Percentiles rank a stretch among this genome's conserved stretches.
These are phyloP conservation scores for Hysterium pulicare DNA, from an alignment of 2,329 filamentous ascomycete species.

Conservation along the genomic window DNA sequence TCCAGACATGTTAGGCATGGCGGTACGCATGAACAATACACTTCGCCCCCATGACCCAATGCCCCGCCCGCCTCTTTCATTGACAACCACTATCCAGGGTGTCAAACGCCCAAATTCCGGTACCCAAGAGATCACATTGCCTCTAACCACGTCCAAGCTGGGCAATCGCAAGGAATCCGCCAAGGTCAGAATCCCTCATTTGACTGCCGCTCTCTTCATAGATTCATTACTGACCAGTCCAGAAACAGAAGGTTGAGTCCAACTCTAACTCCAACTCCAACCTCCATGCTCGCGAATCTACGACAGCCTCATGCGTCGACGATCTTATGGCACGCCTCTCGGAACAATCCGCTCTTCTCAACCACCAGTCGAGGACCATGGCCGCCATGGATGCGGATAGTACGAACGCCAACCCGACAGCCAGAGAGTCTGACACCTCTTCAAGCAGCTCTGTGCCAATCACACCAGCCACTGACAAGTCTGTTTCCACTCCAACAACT, in stretches of 20 bases:
- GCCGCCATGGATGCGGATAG: slow-evolving; percentile 36
- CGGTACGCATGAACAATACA: slow-evolving; percentile 24
- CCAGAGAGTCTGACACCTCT: slow-evolving; percentile 48
- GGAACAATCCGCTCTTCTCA: slow-evolving; percentile 45
- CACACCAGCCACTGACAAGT: slow-evolving; percentile 58
- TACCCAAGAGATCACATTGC: slow-evolving; percentile 16
- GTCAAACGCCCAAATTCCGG: slow-evolving; percentile 26
- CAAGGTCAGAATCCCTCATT: slow-evolving; percentile 27
- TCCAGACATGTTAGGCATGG: slow-evolving; percentile 29
- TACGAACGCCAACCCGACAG: slow-evolving; percentile 4
- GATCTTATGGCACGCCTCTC: slow-evolving; percentile 69
- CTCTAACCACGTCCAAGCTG: slow-evolving; percentile 36
- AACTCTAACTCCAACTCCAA: slow-evolving; percentile 27
- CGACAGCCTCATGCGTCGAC: slow-evolving; percentile 44
- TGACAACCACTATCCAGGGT: slow-evolving; percentile 36
- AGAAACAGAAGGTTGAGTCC: slow-evolving; percentile 48
- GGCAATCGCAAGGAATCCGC: slow-evolving; percentile 22
- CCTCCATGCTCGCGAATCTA: no score
- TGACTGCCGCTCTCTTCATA: background rate
- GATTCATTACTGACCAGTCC: slow-evolving; percentile 30
- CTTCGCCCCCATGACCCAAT: slow-evolving; percentile 17
- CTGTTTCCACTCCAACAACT: slow-evolving; percentile 37
- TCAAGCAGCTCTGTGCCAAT: slow-evolving; percentile 60
- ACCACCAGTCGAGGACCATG: slow-evolving; percentile 51
- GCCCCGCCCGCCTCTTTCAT: slow-evolving; percentile 20